These are phyloP conservation scores for Claviceps paspali DNA, from an alignment of 2,329 filamentous ascomycete genomes.

Conservation along the genomic window DNA sequence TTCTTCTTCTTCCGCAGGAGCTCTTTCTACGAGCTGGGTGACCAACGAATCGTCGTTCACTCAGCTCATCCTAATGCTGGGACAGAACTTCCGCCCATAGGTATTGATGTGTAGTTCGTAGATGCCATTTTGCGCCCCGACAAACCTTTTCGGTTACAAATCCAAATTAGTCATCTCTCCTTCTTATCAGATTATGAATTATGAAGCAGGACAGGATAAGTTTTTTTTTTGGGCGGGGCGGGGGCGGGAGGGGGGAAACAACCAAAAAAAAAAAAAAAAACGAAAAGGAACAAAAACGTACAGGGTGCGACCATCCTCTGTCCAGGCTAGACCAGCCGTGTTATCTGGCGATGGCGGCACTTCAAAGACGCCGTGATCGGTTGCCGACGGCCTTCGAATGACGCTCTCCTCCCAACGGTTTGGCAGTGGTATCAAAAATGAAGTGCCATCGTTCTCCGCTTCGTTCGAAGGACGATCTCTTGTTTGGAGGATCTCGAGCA, in stretches of 20 bases:
- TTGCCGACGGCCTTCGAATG: slow-evolving; percentile 15
- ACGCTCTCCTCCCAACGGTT: slow-evolving; percentile 25
- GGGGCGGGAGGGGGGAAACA: neutral
- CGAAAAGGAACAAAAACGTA: slow-evolving; percentile 22
- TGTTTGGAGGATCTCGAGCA: slow-evolving; percentile 23
- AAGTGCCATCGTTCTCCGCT: slow-evolving; percentile 20
- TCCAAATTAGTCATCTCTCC: slow-evolving; percentile 10
- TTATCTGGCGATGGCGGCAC: slow-evolving; percentile 35
- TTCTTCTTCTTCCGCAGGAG: no score
- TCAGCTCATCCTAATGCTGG: slow-evolving; percentile 39
- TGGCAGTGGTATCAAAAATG: slow-evolving; percentile 21
- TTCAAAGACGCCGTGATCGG: slow-evolving; percentile 27
- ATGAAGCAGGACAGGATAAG: no score
- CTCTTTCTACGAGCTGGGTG: no score
- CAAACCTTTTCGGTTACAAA: slow-evolving; percentile 28
- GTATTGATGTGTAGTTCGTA: slow-evolving; percentile 59
- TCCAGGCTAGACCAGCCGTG: slow-evolving; percentile 48
- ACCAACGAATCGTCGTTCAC: neutral
- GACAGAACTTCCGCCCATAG: slow-evolving; percentile 42
- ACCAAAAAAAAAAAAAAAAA: neutral
- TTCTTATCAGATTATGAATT: neutral
- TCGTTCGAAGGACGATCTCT: slow-evolving; percentile 17
- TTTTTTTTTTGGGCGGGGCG: no score
- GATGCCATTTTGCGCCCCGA: slow-evolving; percentile 56
- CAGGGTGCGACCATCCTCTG: slow-evolving; percentile 42